Evolutionary conservation across 257 asterid genomes (phyloP).

Genomic region (Eustoma russellianum): DNA sequence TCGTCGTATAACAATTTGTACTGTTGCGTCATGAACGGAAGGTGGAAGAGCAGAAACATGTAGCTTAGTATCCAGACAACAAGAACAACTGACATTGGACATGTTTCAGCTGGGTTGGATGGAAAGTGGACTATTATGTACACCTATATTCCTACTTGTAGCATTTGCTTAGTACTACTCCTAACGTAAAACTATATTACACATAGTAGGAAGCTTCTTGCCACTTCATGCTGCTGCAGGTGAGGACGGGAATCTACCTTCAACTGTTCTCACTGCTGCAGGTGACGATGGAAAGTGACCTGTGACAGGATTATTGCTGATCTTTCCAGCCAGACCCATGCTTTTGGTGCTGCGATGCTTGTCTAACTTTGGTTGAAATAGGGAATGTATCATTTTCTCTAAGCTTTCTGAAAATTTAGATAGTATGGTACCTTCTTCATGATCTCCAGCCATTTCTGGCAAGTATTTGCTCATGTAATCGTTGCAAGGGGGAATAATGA

Average conservation of each 20-base stretch:
- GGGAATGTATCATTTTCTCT: slow-evolving; percentile 34
- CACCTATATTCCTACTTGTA: no score
- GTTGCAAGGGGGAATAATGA: slow-evolving; percentile 47
- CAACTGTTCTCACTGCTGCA: slow-evolving; percentile 44
- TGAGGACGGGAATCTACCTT: neutral
- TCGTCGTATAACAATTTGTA: no score
- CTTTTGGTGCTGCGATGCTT: slow-evolving; percentile 39
- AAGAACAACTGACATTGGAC: no score
- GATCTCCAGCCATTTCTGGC: slow-evolving; percentile 29
- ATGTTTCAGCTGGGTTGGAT: no score
- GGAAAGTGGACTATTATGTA: no score
- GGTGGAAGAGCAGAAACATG: no score
- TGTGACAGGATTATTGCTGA: slow-evolving; percentile 20
- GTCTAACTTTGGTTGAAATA: slow-evolving; percentile 47
- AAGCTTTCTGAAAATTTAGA: slow-evolving; percentile 15
- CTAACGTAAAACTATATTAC: no score
- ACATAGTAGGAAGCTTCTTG: no score
- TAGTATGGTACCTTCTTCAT: neutral
- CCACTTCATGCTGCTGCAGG: no score
- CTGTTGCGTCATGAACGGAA: no score
- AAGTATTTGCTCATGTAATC: slow-evolving; percentile 38
- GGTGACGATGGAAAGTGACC: slow-evolving; percentile 41
- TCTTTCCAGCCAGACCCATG: slow-evolving; percentile 21
- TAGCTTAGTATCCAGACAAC: no score
- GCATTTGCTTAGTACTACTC: no score